Conservation (phyloP, 257 asterid species). For the Buddleja alternifolia region DNA sequence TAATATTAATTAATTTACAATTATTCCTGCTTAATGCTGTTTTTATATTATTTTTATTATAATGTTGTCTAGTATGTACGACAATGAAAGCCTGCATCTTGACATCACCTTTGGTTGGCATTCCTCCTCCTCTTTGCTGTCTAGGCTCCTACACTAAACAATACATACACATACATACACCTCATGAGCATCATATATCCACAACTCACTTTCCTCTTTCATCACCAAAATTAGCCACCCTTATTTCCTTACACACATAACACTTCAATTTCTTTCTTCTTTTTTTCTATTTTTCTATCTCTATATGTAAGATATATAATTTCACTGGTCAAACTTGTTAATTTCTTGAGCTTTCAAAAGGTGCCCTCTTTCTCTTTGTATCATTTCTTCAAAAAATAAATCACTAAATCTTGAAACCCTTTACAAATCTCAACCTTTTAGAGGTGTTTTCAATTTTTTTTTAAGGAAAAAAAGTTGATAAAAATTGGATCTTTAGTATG, state of each 20-base stretch:
- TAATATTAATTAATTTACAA: background rate
- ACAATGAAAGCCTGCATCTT: constrained; percentile 19
- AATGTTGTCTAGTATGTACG: constrained; percentile 7
- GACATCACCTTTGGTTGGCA: constrained; percentile 21
- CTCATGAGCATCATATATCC: constrained; percentile 28
- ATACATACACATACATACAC: too few relatives aligned
- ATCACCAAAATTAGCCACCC: background rate
- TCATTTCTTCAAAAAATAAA: background rate
- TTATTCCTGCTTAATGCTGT: background rate
- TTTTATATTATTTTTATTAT: background rate
- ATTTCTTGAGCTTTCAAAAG: constrained; percentile 21
- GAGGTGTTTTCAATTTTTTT: background rate
- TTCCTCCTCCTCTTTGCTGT: constrained; percentile 1
- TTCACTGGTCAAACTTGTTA: constrained; percentile 7
- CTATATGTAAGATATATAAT: background rate
- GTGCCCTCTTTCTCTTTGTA: constrained; percentile 6
- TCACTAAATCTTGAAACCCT: constrained; percentile 19
- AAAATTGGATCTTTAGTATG: constrained; percentile 33
- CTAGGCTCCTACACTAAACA: constrained; percentile 17
- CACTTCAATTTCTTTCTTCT: background rate
- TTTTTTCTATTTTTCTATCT: background rate
- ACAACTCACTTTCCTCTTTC: constrained; percentile 11
- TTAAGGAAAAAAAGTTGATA: constrained; percentile 4
- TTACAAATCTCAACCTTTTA: background rate
- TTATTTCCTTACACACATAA: background rate